Conservation (phyloP, 805 yeast genomes). For the Candida manassasensis region DNA sequence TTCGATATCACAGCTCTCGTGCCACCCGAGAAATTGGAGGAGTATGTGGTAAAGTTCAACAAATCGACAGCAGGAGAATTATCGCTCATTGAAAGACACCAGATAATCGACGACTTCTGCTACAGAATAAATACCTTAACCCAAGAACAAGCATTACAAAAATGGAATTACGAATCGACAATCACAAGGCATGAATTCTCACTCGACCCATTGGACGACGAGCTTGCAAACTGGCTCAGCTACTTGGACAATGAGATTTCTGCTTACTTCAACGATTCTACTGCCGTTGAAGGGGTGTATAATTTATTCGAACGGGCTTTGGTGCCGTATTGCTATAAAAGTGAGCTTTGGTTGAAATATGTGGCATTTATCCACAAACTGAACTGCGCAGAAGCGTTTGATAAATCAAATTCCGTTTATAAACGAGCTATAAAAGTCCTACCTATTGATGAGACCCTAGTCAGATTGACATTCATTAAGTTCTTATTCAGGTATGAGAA, state of each 20-base stretch:
- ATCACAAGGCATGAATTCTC: slow-evolving; percentile 58
- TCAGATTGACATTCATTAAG: slow-evolving; percentile 23
- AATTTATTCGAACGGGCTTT: slow-evolving; percentile 69
- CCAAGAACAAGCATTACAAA: slow-evolving; percentile 48
- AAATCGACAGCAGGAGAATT: slow-evolving; percentile 20
- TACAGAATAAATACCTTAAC: slow-evolving; percentile 40
- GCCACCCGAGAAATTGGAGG: slow-evolving; percentile 11
- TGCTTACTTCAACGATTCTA: slow-evolving; percentile 11
- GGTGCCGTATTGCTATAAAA: slow-evolving; percentile 58
- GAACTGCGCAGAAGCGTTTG: slow-evolving; percentile 16
- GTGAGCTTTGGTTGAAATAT: slow-evolving; percentile 67
- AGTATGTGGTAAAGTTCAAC: slow-evolving; percentile 19
- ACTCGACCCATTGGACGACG: slow-evolving; percentile 28
- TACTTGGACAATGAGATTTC: slow-evolving; percentile 57
- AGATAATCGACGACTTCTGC: slow-evolving; percentile 41
- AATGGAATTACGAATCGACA: slow-evolving; percentile 71
- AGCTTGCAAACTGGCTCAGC: slow-evolving; percentile 52
- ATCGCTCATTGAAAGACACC: slow-evolving; percentile 35
- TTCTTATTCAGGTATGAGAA: slow-evolving; percentile 18
- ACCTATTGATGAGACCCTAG: slow-evolving; percentile 21
- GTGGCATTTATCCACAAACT: slow-evolving; percentile 44
- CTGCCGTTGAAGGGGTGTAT: slow-evolving; percentile 24
- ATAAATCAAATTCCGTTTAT: slow-evolving; percentile 41
- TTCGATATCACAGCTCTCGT: slow-evolving; percentile 27
- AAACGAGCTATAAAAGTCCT: slow-evolving; percentile 45